phyloP scores from a whole-genome alignment of 2,329 filamentous ascomycete genomes.

The Malbranchea zuffiana region DNA sequence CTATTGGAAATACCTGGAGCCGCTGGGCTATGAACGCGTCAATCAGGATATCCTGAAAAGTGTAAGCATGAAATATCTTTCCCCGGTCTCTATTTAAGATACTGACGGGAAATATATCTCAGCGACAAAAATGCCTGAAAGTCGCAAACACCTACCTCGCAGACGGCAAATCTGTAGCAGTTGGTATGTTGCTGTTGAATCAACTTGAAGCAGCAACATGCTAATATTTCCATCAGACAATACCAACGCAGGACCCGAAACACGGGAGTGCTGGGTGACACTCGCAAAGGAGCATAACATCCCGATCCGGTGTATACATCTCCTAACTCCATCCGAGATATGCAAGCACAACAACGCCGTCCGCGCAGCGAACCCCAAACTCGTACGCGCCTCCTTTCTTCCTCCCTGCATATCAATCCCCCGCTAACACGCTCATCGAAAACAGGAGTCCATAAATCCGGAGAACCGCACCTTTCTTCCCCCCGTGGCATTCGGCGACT shows the following conservation, averaged over 20 bases:
- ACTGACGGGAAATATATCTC: too few species aligned
- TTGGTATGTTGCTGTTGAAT: constrained; percentile 49
- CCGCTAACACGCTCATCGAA: neutral
- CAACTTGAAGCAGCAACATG: constrained; percentile 6
- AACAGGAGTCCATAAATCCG: constrained; percentile 56
- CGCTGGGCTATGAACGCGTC: constrained; percentile 68
- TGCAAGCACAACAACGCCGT: constrained; percentile 82
- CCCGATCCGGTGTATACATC: constrained; percentile 75
- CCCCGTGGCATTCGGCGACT: constrained; percentile 68
- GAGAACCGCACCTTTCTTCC: constrained; percentile 66
- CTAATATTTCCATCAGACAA: constrained; percentile 54
- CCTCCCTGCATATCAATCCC: constrained; percentile 5
- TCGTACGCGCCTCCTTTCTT: constrained; percentile 19
- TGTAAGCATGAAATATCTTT: constrained; percentile 31
- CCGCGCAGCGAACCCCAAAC: constrained; percentile 49
- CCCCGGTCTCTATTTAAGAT: too few species aligned
- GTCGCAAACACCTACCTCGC: constrained; percentile 55
- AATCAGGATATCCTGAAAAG: constrained; percentile 86
- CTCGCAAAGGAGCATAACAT: constrained; percentile 60
- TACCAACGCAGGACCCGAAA: constrained; percentile 78
- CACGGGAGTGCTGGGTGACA: constrained; percentile 64
- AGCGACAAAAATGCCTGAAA: constrained; percentile 58
- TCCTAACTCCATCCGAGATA: constrained; percentile 59
- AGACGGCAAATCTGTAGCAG: constrained; percentile 57
- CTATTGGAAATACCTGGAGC: constrained; percentile 66